These are phyloP conservation scores for Casuarina glauca DNA, from an alignment of 306 rosid genomes.

Conservation along the genomic window DNA sequence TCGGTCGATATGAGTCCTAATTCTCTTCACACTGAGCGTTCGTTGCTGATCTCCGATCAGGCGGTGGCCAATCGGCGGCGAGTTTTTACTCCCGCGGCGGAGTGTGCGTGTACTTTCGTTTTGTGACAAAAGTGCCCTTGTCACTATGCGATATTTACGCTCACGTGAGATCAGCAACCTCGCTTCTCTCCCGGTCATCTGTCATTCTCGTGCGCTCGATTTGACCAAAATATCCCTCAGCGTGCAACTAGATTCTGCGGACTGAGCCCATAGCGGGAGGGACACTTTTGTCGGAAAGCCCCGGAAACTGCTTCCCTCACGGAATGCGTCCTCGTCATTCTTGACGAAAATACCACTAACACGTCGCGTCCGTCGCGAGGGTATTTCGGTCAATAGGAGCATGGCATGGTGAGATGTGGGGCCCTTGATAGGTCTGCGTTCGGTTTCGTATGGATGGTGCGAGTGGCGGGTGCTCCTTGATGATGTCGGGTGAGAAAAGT, in stretches of 20 bases:
- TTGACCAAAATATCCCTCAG: constrained; percentile 45
- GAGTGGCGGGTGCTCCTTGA: not conserved
- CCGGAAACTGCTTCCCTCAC: constrained; percentile 14
- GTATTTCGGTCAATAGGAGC: constrained; percentile 32
- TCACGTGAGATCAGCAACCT: constrained; percentile 37
- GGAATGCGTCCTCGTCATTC: constrained; percentile 1
- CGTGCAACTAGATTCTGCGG: not conserved
- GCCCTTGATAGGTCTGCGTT: not conserved
- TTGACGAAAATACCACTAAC: constrained; percentile 11
- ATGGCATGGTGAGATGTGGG: not conserved
- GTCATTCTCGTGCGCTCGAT: constrained; percentile 21
- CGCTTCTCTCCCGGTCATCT: constrained; percentile 37
- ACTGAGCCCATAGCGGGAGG: not conserved
- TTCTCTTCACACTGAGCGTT: not conserved
- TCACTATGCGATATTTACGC: constrained; percentile 8
- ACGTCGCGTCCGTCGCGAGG: not conserved
- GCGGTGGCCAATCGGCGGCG: constrained; percentile 4
- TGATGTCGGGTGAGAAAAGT: not conserved
- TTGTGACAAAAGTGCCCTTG: constrained; percentile 40
- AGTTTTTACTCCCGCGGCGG: not conserved
- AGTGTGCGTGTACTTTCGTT: not conserved
- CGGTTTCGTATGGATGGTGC: not conserved
- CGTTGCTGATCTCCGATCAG: not conserved
- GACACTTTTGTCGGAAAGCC: constrained; percentile 19
- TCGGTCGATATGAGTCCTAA: constrained; percentile 17